A percentile compares a stretch with the other conserved stretches of the same genome.
Conservation (phyloP, 768 basidiomycete species). For the Tephrocybe sp. region DNA sequence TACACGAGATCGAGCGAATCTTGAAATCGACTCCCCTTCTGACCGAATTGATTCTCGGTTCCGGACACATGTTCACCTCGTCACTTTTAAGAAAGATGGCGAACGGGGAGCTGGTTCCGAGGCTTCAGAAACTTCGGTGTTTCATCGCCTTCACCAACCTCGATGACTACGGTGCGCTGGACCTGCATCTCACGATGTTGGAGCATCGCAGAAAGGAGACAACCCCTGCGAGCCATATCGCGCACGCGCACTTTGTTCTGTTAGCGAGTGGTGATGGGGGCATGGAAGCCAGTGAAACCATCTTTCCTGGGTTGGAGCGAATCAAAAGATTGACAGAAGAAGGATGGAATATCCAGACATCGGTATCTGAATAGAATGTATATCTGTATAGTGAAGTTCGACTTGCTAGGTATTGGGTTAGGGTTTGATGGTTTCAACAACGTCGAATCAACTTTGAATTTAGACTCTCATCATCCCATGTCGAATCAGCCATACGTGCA, state of each 20-base stretch:
- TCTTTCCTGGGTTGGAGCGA: background rate
- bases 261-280: background rate
- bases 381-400: no score
- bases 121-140: constrained; percentile 2
- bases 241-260: background rate
- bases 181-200: constrained; percentile 10
- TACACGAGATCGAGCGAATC: background rate
- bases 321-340: background rate
- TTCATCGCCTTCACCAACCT: background rate
- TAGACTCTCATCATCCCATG: constrained; percentile 47
- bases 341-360: constrained; percentile 7
- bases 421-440: no score
- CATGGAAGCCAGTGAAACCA: background rate
- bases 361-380: background rate
- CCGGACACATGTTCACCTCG: constrained; percentile 4
- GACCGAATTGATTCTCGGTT: background rate
- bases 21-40: background rate
- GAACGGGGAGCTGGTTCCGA: background rate
- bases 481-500: constrained; percentile 65
- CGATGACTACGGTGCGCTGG: constrained; percentile 1
- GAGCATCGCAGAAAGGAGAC: background rate
- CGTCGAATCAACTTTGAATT: no score
- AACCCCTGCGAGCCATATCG: constrained; percentile 1
- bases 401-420: constrained; percentile 2
- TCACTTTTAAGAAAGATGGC: constrained; percentile 3